A percentile compares a stretch with the other conserved stretches of the same genome.
phyloP scores from a whole-genome alignment of 2,329 filamentous ascomycete species.

The Ascocoryne sarcoides region DNA sequence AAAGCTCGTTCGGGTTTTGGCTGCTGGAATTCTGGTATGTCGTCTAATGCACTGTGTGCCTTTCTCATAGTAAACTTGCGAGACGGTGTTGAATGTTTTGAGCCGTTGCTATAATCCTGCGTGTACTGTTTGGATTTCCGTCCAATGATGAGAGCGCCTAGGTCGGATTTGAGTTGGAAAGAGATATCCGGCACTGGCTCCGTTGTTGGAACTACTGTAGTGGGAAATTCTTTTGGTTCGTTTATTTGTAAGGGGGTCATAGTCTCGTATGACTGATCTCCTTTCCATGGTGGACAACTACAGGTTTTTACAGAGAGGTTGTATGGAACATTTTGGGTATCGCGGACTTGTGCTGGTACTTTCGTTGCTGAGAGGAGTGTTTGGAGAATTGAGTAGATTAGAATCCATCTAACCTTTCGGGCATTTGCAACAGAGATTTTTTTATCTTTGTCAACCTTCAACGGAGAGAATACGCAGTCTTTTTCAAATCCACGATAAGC shows the following conservation, averaged over 20 bases:
- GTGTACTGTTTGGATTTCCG: constrained; percentile 2
- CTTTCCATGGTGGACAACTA: constrained; percentile 23
- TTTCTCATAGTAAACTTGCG: constrained; percentile 21
- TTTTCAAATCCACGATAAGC: constrained; percentile 66
- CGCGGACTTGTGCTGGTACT: constrained; percentile 51
- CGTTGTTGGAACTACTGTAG: neutral
- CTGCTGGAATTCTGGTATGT: constrained; percentile 22
- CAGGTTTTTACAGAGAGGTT: constrained; percentile 27
- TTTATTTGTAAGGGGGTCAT: constrained; percentile 14
- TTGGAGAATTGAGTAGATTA: constrained; percentile 67
- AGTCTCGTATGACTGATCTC: constrained; percentile 12
- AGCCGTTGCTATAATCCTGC: no score
- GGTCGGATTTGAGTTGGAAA: constrained; percentile 40
- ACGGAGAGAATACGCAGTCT: constrained; percentile 39
- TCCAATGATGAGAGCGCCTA: constrained; percentile 34
- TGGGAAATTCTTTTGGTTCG: constrained; percentile 14
- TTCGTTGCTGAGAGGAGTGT: constrained; percentile 57
- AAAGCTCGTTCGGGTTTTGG: constrained; percentile 21
- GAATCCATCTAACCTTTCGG: constrained; percentile 69
- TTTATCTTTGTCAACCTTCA: constrained; percentile 46
- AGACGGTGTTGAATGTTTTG: constrained; percentile 15
- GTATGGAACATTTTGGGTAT: constrained; percentile 49
- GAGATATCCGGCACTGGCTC: neutral
- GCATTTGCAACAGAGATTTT: constrained; percentile 56
- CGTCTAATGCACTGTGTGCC: constrained; percentile 23